Base-by-base conservation (phyloP, 164 flowering plant species). In the Tinospora cordifolia region DNA sequence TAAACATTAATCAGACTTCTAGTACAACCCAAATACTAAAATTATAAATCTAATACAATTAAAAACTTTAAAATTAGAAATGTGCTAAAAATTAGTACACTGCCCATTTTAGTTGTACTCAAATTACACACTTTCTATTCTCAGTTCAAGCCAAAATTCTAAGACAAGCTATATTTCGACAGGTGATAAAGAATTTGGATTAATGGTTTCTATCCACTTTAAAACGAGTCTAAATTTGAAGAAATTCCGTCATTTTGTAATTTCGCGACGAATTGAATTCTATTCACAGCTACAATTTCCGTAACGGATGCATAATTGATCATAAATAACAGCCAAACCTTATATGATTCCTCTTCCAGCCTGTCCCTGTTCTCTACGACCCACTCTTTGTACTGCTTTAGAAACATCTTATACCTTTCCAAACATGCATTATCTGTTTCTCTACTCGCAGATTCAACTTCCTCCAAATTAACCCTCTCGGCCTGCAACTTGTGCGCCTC, bases 381-480 rank as follows among this genome's bases (percentile, higher is more conserved):
- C 97, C 97, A 94, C 75, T 86, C 92, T 30, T 88, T 79, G 69
- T 92, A 92, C 86, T 94, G 99, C 85, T 88, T 89, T 83, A 94
- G 69, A 73, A 94, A 94, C 77, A 92, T 75, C 71, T 84, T 83
- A 75, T 89, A 92, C 82, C 97, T 85, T 11, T 92, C 95, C 82
- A 82, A 74, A 74, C 80, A 79, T 86, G 85, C 19, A 34, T 75
- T 73, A 47, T 80, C 85, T 1, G 74, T 72, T 39, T 87, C 87
- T n/a, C 54, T 79, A 59, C 70, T 77, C 63, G 63, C 71, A 17
- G 41, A 54, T 25, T 82, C 90, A 72, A 87, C 38, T 19, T 80
- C 76, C 67, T 83, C 87, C 79, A 83, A 22, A 67, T 79, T 75
- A 69, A 90, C 82, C 71, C 97, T 84, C 65, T 65, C 81, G 5